These are phyloP conservation scores for Phytophthora pseudosyringae DNA, from an alignment of 352 stramenopile genomes.

Conservation along the genomic window DNA sequence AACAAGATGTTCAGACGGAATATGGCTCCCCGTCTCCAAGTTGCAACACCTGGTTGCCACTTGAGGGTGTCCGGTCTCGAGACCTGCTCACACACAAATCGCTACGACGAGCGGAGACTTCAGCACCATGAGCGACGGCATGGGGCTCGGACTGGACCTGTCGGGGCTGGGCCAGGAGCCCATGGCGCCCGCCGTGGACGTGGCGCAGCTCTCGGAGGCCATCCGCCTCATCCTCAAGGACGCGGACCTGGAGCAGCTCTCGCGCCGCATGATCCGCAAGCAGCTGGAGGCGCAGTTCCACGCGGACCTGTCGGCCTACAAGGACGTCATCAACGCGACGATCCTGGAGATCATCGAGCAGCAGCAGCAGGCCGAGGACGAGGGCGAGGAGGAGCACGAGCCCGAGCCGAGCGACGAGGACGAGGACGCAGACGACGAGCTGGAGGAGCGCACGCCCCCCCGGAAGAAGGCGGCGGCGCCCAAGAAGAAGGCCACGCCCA, in stretches of 20 bases:
- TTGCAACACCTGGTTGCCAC: constrained; percentile 9
- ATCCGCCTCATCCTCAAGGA: constrained; percentile 83
- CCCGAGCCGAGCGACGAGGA: constrained; percentile 57
- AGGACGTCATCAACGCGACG: constrained; percentile 84
- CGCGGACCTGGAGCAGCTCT: constrained; percentile 86
- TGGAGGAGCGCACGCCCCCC: constrained; percentile 41
- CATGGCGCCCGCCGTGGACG: constrained; percentile 55
- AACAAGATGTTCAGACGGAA: constrained; percentile 23
- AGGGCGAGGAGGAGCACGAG: constrained; percentile 54
- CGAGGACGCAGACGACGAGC: constrained; percentile 49
- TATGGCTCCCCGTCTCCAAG: neutral
- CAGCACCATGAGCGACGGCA: constrained; percentile 61
- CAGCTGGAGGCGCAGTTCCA: constrained; percentile 83
- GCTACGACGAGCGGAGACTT: constrained; percentile 7
- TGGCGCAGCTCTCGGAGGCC: constrained; percentile 63
- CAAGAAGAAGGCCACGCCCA: constrained; percentile 67
- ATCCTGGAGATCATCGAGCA: constrained; percentile 86
- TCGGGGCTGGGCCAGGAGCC: constrained; percentile 52
- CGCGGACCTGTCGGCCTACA: constrained; percentile 79
- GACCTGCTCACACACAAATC: constrained; percentile 2
- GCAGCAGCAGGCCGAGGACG: constrained; percentile 75
- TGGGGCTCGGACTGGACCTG: constrained; percentile 67
- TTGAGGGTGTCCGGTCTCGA: constrained; percentile 1
- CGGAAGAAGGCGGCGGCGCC: constrained; percentile 35
- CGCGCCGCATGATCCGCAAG: constrained; percentile 87